phyloP scores from a whole-genome alignment of 768 basidiomycete genomes.

The Cyclocybe cylindracea region DNA sequence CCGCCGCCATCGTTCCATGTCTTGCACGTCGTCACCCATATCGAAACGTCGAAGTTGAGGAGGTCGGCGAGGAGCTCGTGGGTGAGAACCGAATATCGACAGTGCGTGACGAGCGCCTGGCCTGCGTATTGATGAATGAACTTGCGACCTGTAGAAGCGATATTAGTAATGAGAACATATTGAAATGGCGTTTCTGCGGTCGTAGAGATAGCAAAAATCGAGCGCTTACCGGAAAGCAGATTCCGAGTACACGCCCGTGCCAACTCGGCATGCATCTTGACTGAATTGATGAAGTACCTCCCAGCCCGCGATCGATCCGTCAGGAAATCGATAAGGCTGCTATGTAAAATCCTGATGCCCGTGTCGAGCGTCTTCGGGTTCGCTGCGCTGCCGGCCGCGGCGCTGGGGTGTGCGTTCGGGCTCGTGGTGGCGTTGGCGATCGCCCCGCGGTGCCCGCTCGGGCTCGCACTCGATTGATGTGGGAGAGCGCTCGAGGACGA shows the following conservation, averaged over 20 bases:
- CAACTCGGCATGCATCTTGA: conserved; percentile 28
- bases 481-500: no score
- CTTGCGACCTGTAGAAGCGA: conserved; percentile 16
- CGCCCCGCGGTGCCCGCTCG: neutral
- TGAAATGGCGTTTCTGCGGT: neutral
- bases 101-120: conserved; percentile 27
- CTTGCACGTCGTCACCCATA: conserved; percentile 22
- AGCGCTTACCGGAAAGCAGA: conserved; percentile 20
- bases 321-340: conserved; percentile 26
- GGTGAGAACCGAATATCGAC: conserved; percentile 25
- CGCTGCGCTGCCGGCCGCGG: neutral
- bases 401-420: no score
- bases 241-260: conserved; percentile 24
- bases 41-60: conserved; percentile 20
- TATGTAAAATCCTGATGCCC: conserved; percentile 24
- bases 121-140: conserved; percentile 28
- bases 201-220: neutral
- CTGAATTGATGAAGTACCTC: conserved; percentile 26
- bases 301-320: conserved; percentile 26
- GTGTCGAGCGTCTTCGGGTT: conserved; percentile 12
- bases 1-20: conserved; percentile 27
- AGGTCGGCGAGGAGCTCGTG: conserved; percentile 23
- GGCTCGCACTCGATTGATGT: neutral
- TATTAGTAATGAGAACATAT: neutral
- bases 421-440: neutral